Evolutionary conservation across 441 rosid species (phyloP).

Genomic region (Lepidium campestre): DNA sequence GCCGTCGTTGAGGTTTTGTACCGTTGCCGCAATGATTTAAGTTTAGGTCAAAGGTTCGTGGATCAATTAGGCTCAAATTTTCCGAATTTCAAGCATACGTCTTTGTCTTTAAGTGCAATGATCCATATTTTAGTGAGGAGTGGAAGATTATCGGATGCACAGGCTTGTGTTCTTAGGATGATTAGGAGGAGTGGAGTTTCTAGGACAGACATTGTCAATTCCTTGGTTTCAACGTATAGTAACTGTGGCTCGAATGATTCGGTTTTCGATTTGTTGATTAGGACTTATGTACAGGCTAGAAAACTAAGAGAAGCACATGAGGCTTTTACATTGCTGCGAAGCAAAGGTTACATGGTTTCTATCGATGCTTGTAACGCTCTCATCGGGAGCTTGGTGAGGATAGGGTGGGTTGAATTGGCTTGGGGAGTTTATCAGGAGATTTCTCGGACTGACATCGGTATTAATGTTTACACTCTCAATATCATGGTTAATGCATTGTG

Average conservation of each 20-base stretch:
- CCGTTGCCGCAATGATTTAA: slow-evolving; percentile 47
- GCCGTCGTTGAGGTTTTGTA: slow-evolving; percentile 48
- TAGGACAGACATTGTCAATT: slow-evolving; percentile 44
- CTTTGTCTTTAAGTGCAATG: slow-evolving; percentile 59
- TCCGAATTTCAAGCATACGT: slow-evolving; percentile 49
- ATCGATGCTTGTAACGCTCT: slow-evolving; percentile 77
- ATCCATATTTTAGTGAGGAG: slow-evolving; percentile 53
- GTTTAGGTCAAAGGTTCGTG: slow-evolving; percentile 42
- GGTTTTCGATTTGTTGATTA: slow-evolving; percentile 68
- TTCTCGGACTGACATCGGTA: slow-evolving; percentile 34
- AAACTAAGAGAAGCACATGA: slow-evolving; percentile 69
- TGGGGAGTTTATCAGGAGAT: slow-evolving; percentile 62
- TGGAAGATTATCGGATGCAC: slow-evolving; percentile 69
- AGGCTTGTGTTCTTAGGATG: slow-evolving; percentile 69
- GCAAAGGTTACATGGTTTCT: slow-evolving; percentile 46
- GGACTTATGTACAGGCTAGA: slow-evolving; percentile 74
- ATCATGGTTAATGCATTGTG: slow-evolving; percentile 87
- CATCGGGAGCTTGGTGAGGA: slow-evolving; percentile 73
- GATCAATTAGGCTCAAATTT: slow-evolving; percentile 31
- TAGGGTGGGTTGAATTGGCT: slow-evolving; percentile 70
- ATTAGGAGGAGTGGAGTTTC: slow-evolving; percentile 70
- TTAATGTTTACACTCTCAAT: slow-evolving; percentile 66
- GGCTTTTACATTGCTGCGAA: slow-evolving; percentile 43
- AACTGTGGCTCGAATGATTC: slow-evolving; percentile 33
- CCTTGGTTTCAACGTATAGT: slow-evolving; percentile 37